A percentile compares a stretch with the other conserved stretches of the same genome.
Conservation (phyloP, 2,329 filamentous ascomycete genomes). For the Colletotrichum salicis region DNA sequence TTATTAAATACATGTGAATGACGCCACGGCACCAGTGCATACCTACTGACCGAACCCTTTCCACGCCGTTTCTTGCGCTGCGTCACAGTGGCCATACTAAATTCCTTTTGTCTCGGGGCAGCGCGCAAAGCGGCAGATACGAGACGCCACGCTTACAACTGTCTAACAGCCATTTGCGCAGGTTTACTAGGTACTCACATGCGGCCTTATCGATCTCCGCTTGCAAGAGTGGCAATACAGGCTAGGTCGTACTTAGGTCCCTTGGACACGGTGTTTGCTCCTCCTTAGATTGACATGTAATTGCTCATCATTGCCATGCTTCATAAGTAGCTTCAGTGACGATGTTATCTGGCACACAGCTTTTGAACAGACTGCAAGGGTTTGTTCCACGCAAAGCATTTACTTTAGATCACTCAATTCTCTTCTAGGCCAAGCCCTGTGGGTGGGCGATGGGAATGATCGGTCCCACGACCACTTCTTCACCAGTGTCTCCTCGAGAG, state of each 20-base stretch:
- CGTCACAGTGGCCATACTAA: background rate
- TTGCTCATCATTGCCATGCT: too few relatives aligned
- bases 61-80: background rate
- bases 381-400: background rate
- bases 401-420: background rate
- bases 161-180: background rate
- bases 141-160: background rate
- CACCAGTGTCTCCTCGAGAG: conserved; percentile 45
- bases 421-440: conserved; percentile 7
- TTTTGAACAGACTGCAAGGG: background rate
- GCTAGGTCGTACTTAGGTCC: too few relatives aligned
- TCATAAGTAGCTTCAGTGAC: too few relatives aligned
- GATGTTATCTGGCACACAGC: too few relatives aligned
- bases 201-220: background rate
- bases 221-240: background rate
- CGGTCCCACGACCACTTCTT: conserved; percentile 48
- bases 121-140: background rate
- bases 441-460: conserved; percentile 1
- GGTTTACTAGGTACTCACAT: background rate
- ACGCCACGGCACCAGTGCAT: background rate
- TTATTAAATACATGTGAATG: background rate
- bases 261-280: background rate
- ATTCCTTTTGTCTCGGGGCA: background rate
- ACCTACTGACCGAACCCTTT: background rate
- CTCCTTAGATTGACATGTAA: background rate